Evolutionary conservation across 192 early-diverging fungal species (phyloP).

Genomic region (Umbelopsis vinacea): DNA sequence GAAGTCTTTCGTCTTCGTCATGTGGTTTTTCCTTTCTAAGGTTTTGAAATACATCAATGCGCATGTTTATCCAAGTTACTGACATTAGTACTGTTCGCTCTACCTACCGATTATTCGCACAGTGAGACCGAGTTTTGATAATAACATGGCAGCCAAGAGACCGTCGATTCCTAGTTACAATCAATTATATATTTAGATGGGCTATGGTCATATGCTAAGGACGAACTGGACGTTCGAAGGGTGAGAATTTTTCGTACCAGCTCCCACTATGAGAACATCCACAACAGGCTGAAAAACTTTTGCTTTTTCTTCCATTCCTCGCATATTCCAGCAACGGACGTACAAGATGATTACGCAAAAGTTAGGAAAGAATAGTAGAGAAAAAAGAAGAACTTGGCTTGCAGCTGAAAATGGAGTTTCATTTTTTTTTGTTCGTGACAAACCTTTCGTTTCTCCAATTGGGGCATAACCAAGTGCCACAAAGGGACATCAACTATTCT

Average conservation of each 20-base stretch:
- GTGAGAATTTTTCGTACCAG: neutral
- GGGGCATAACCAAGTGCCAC: slow-evolving; percentile 4
- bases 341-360: neutral
- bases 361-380: neutral
- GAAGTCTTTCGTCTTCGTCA: neutral
- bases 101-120: neutral
- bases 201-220: neutral
- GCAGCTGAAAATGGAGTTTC: slow-evolving; percentile 7
- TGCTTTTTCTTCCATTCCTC: neutral
- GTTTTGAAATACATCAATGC: neutral
- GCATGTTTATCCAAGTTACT: too few relatives aligned
- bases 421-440: slow-evolving; percentile 10
- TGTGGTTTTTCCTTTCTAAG: slow-evolving; percentile 10
- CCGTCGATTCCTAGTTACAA: slow-evolving; percentile 1
- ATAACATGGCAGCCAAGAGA: slow-evolving; percentile 1
- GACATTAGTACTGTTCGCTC: too few relatives aligned
- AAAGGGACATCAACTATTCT: neutral
- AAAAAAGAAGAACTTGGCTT: neutral
- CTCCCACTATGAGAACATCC: slow-evolving; percentile 14
- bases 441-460: neutral
- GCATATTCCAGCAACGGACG: neutral
- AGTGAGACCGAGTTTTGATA: neutral
- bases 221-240: too few relatives aligned
- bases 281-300: neutral
- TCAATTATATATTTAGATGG: neutral